phyloP scores from a whole-genome alignment of 1,284 basidiomycete species.

The Singerocomus inundabilis region DNA sequence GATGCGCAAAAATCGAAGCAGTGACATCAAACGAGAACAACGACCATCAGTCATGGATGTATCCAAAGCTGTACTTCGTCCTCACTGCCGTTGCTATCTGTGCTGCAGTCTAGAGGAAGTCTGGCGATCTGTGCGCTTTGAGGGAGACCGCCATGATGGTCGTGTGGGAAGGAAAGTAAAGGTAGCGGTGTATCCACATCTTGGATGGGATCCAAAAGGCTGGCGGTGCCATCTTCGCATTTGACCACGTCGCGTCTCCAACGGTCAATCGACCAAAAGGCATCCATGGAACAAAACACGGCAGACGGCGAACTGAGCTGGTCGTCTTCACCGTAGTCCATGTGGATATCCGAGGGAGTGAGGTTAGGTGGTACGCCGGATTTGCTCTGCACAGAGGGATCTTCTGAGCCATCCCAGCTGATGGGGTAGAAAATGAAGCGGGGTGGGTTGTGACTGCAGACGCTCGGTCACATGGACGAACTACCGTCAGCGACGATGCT shows the following conservation, averaged over 20 bases:
- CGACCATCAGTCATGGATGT: slow-evolving; percentile 8
- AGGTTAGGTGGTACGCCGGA: not conserved
- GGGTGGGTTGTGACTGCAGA: slow-evolving; percentile 16
- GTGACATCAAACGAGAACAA: not conserved
- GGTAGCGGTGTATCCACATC: slow-evolving; percentile 11
- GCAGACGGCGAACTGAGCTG: slow-evolving; percentile 2
- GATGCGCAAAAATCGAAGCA: not conserved
- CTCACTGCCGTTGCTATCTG: slow-evolving; percentile 3
- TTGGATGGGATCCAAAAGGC: slow-evolving; percentile 22
- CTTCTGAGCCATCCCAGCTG: slow-evolving; percentile 26
- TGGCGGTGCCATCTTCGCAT: not conserved
- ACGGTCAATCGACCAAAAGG: slow-evolving; percentile 21
- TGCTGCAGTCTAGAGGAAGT: not conserved
- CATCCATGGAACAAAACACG: slow-evolving; percentile 13
- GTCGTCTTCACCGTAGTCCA: slow-evolving; percentile 4
- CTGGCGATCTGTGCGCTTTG: not conserved
- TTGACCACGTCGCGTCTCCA: slow-evolving; percentile 22
- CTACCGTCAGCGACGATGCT: not conserved
- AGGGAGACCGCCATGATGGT: not conserved
- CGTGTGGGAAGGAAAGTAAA: slow-evolving; percentile 16
- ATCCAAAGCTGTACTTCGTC: slow-evolving; percentile 18
- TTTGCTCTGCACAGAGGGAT: slow-evolving; percentile 1
- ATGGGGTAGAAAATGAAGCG: slow-evolving; percentile 28
- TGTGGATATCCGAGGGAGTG: not conserved
- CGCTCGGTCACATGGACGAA: not conserved